phyloP scores from a whole-genome alignment of 768 basidiomycete species.

The Lactarius sp. region DNA sequence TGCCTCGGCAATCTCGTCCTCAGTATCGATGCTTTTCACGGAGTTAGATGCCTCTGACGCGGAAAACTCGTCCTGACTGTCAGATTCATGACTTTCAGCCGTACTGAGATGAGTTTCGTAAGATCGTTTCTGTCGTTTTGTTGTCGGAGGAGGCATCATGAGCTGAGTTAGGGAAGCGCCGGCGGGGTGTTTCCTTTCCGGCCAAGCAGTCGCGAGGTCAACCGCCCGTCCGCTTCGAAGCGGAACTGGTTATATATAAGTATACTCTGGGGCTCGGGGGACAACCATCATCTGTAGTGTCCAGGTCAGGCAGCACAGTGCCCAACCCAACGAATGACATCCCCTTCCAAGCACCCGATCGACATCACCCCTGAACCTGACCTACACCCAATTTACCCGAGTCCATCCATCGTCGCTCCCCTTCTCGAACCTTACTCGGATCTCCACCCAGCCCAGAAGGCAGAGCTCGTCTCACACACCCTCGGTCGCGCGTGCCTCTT shows the following conservation, averaged over 20 bases:
- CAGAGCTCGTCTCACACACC: slow-evolving; percentile 67
- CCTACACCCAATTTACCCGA: slow-evolving; percentile 74
- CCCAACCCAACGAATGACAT: slow-evolving; percentile 30
- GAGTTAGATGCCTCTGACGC: slow-evolving; percentile 25
- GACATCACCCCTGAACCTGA: slow-evolving; percentile 75
- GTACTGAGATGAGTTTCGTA: slow-evolving; percentile 20
- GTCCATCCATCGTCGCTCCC: slow-evolving; percentile 52
- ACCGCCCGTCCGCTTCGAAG: slow-evolving; percentile 2
- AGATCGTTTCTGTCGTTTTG: slow-evolving; percentile 49
- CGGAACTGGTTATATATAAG: not conserved
- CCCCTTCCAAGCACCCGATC: slow-evolving; percentile 34
- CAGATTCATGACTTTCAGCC: slow-evolving; percentile 18
- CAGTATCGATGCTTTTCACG: slow-evolving; percentile 42
- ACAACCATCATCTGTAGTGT: slow-evolving; percentile 1
- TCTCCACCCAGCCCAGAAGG: slow-evolving; percentile 61
- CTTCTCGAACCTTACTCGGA: slow-evolving; percentile 65
- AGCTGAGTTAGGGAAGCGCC: slow-evolving; percentile 12
- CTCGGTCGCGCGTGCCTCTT: slow-evolving; percentile 73
- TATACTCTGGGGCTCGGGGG: not conserved
- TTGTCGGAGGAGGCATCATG: slow-evolving; percentile 40
- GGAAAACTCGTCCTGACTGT: slow-evolving; percentile 19
- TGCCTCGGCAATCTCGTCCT: slow-evolving; percentile 56
- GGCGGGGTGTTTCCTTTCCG: slow-evolving; percentile 8
- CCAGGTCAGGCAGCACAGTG: not conserved
- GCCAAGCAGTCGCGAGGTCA: slow-evolving; percentile 14